phyloP scores from a whole-genome alignment of 352 stramenopile species.

The Peronospora belbahrii region DNA sequence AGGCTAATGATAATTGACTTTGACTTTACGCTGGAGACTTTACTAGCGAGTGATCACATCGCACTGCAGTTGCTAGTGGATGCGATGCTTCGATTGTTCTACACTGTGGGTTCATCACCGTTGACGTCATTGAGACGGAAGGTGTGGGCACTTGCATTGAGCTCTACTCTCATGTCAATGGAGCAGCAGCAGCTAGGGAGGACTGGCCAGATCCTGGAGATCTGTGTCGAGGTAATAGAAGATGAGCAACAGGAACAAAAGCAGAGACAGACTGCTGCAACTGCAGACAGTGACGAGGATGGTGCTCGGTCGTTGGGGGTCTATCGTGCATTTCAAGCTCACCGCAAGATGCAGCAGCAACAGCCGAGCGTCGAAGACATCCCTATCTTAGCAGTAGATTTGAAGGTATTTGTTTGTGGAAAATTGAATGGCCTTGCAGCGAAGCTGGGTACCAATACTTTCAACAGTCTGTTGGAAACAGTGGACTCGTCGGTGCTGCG shows the following conservation, averaged over 20 bases:
- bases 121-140: constrained; percentile 53
- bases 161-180: constrained; percentile 31
- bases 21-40: constrained; percentile 34
- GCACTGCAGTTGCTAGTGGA: constrained; percentile 42
- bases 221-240: constrained; percentile 58
- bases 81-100: constrained; percentile 65
- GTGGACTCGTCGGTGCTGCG: constrained; percentile 50
- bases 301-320: constrained; percentile 20
- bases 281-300: constrained; percentile 10
- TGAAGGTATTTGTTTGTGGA: constrained; percentile 34
- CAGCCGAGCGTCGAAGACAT: constrained; percentile 25
- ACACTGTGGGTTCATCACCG: constrained; percentile 51
- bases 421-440: constrained; percentile 37
- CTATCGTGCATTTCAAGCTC: constrained; percentile 44
- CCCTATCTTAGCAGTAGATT: constrained; percentile 30
- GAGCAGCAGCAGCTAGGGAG: constrained; percentile 41
- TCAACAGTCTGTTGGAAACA: constrained; percentile 46
- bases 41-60: constrained; percentile 33
- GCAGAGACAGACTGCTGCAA: constrained; percentile 7
- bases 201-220: constrained; percentile 60
- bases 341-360: constrained; percentile 27
- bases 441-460: constrained; percentile 32
- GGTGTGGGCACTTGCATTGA: constrained; percentile 58
- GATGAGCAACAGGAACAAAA: constrained; percentile 41
- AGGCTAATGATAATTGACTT: constrained; percentile 42